These are phyloP conservation scores for Schizopora paradoxa DNA, from an alignment of 1,284 basidiomycete genomes.

Conservation along the genomic window DNA sequence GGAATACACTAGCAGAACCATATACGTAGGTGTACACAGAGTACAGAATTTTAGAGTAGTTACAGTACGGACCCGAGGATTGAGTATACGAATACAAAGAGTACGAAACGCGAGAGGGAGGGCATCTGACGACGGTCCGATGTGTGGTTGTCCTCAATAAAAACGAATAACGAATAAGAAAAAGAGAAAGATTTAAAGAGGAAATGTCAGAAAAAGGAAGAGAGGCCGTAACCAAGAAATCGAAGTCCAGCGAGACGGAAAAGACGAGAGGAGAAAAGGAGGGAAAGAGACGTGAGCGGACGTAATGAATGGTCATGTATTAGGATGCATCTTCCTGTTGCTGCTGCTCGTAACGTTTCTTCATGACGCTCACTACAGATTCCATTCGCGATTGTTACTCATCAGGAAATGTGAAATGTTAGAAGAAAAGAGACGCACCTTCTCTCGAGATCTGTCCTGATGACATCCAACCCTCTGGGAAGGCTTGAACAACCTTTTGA, in stretches of 20 bases:
- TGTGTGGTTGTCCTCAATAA: neutral
- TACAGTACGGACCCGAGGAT: too few species aligned
- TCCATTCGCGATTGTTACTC: conserved; percentile 26
- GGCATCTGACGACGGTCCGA: neutral
- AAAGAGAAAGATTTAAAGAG: too few species aligned
- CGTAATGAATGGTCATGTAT: neutral
- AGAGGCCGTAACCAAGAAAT: too few species aligned
- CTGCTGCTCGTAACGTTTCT: conserved; percentile 39
- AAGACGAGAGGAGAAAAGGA: neutral
- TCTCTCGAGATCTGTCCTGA: conserved; percentile 44
- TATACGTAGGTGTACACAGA: too few species aligned
- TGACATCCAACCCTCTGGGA: conserved; percentile 70
- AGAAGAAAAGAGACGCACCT: conserved; percentile 27
- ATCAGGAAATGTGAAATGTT: conserved; percentile 47
- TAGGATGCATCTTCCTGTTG: conserved; percentile 12
- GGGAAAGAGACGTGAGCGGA: neutral
- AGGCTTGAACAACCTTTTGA: conserved; percentile 74
- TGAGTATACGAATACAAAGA: neutral
- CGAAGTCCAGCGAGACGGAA: neutral
- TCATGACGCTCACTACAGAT: conserved; percentile 65
- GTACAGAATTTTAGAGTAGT: too few species aligned
- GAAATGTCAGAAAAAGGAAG: too few species aligned
- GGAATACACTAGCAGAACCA: too few species aligned
- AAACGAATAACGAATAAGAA: conserved; percentile 1
- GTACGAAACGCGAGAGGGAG: neutral